phyloP scores from a whole-genome alignment of 306 rosid genomes.

The Leucaena leucocephala region DNA sequence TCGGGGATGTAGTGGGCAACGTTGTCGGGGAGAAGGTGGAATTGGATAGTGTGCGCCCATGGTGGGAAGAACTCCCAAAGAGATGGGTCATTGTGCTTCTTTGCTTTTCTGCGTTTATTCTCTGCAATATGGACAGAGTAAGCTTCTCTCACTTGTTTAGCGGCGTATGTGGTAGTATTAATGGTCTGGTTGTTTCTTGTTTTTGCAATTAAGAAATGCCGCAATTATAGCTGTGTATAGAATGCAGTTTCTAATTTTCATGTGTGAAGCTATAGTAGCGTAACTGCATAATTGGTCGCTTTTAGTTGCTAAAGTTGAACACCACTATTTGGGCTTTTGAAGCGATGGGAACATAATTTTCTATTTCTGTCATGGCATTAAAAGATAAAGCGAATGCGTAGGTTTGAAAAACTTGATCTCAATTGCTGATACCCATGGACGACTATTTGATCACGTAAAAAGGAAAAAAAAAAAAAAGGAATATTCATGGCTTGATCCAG shows the following conservation, averaged over 20 bases:
- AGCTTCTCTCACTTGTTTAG: neutral
- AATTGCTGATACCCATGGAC: neutral
- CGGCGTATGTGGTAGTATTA: neutral
- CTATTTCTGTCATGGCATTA: neutral
- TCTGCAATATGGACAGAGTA: constrained; percentile 98
- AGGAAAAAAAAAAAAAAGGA: neutral
- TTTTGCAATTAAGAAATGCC: neutral
- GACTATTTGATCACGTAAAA: neutral
- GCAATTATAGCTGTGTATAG: neutral
- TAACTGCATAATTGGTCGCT: neutral
- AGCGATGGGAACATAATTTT: neutral
- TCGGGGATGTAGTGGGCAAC: constrained; percentile 34
- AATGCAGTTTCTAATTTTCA: neutral
- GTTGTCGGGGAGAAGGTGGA: constrained; percentile 30
- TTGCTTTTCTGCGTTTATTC: constrained; percentile 90
- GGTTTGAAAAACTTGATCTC: neutral
- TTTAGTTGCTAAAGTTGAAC: neutral
- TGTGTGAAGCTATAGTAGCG: neutral
- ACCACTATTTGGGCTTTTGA: neutral
- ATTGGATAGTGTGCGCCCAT: constrained; percentile 48
- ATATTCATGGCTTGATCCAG: neutral
- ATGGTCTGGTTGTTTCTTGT: neutral
- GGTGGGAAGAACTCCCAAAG: constrained; percentile 84
- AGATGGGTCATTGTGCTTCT: constrained; percentile 93
- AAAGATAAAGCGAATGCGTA: neutral